phyloP scores from a whole-genome alignment of 2,329 filamentous ascomycete genomes.

The Elsinoe arachidis region DNA sequence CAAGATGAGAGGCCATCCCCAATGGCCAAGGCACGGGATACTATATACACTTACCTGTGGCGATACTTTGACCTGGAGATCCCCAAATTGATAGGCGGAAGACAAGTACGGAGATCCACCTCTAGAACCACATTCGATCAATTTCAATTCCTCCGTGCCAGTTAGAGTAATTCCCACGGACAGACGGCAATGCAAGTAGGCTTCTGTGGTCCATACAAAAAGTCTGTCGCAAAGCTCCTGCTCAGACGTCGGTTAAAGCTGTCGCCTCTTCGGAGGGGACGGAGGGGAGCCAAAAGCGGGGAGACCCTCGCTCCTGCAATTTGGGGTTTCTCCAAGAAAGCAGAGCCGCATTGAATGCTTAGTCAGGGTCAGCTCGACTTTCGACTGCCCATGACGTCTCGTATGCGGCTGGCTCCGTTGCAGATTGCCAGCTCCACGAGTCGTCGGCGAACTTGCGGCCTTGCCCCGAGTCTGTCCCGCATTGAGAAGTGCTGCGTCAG shows the following conservation, averaged over 20 bases:
- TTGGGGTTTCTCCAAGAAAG: not conserved
- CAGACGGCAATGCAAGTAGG: constrained; percentile 6
- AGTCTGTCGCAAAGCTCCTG: not conserved
- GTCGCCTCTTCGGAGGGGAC: not conserved
- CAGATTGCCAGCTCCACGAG: not conserved
- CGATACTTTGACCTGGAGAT: not conserved
- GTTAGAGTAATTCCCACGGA: constrained; percentile 8
- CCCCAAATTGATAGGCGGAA: constrained; percentile 5
- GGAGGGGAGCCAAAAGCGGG: not conserved
- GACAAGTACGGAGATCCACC: constrained; percentile 5
- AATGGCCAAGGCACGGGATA: not conserved
- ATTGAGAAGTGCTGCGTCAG: constrained; percentile 8
- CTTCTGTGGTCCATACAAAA: not conserved
- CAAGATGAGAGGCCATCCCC: not conserved
- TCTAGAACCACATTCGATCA: constrained; percentile 8
- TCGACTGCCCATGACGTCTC: constrained; percentile 1
- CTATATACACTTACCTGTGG: not conserved
- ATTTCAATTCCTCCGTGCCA: constrained; percentile 9
- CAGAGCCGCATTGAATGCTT: constrained; percentile 4
- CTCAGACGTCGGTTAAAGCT: constrained; percentile 9
- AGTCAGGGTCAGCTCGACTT: not conserved
- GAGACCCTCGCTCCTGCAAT: not conserved
- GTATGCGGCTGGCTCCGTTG: constrained; percentile 1
- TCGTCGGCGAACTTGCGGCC: not conserved
- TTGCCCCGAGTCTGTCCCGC: constrained; percentile 9